These are phyloP conservation scores for Clavispora asparagi DNA, from an alignment of 805 yeast genomes.

Conservation along the genomic window DNA sequence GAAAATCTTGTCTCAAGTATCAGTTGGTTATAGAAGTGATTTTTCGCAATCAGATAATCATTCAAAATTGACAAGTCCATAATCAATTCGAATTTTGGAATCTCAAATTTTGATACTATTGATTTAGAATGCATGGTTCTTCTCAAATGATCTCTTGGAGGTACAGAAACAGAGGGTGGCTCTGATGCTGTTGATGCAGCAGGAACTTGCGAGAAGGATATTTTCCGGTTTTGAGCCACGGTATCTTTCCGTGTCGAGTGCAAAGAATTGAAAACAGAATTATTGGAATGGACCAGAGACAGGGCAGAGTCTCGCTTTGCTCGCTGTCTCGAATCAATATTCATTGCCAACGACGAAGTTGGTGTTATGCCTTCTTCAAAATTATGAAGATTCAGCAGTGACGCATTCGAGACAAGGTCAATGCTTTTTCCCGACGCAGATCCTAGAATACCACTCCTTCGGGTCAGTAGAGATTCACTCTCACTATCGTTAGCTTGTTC, in stretches of 20 bases:
- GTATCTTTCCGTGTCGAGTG: neutral
- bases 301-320: neutral
- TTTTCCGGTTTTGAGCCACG: neutral
- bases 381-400: neutral
- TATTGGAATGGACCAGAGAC: neutral
- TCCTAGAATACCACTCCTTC: neutral
- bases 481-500: neutral
- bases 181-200: neutral
- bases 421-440: neutral
- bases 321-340: neutral
- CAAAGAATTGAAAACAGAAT: neutral
- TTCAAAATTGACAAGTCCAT: conserved; percentile 23
- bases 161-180: neutral
- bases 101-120: neutral
- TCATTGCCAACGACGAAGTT: neutral
- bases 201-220: conserved; percentile 1
- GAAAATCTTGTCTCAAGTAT: conserved; percentile 28
- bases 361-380: neutral
- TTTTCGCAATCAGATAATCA: conserved; percentile 17
- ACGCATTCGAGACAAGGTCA: neutral
- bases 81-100: conserved; percentile 18
- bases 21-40: conserved; percentile 20
- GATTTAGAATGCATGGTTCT: neutral
- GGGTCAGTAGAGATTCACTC: neutral
- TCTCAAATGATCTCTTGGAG: neutral